Conservation (phyloP, 2,329 filamentous ascomycete species). For the Talaromyces sp. region DNA sequence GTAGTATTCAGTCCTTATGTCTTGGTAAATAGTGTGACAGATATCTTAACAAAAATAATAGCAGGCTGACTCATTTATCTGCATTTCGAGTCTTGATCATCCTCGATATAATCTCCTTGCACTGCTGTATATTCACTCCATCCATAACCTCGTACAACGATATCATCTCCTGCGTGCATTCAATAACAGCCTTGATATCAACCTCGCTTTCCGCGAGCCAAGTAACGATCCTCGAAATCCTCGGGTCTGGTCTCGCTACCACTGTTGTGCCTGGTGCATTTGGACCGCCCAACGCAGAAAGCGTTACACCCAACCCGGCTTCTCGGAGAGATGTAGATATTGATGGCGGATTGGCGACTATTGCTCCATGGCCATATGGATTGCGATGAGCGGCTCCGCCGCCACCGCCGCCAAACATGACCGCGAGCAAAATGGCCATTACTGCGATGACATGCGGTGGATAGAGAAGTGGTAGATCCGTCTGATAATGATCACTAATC, state of each 20-base stretch:
- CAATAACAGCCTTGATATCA: constrained; percentile 79
- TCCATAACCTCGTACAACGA: constrained; percentile 81
- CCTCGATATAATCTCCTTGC: constrained; percentile 62
- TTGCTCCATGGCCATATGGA: constrained; percentile 27
- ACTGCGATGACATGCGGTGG: constrained; percentile 87
- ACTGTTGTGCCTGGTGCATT: constrained; percentile 19
- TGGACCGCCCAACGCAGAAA: constrained; percentile 31
- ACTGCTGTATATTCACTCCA: constrained; percentile 62
- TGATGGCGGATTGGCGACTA: constrained; percentile 31
- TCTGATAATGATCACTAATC: constrained; percentile 90
- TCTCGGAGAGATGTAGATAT: constrained; percentile 39
- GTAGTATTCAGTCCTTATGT: background rate
- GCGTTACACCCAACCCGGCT: constrained; percentile 34
- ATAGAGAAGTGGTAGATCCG: constrained; percentile 81
- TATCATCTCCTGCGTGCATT: constrained; percentile 88
- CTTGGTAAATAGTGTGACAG: background rate
- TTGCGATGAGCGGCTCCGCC: constrained; percentile 20
- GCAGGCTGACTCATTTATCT: constrained; percentile 48
- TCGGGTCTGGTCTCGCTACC: constrained; percentile 30
- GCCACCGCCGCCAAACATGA: constrained; percentile 72
- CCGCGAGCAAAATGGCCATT: constrained; percentile 76
- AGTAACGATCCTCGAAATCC: constrained; percentile 65
- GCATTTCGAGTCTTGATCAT: constrained; percentile 61
- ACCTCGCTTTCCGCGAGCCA: constrained; percentile 86
- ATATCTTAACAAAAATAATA: background rate